Conservation (phyloP, 371 early-diverging fungal genomes). For the Batrachochytrium dendrobatidis region DNA sequence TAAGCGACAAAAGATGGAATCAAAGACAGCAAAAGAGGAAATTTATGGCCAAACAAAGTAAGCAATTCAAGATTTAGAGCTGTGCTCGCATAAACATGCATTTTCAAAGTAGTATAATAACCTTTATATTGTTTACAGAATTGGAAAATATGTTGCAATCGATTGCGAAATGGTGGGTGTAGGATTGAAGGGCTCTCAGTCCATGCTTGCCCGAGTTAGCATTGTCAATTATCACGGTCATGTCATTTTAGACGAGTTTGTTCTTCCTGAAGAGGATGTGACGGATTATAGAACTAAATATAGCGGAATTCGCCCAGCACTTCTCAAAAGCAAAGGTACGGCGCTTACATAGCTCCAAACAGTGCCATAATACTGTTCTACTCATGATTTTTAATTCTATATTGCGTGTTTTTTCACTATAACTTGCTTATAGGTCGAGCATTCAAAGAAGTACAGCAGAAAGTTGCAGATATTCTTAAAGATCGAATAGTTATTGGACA, state of each 20-base stretch:
- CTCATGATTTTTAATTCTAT: background rate
- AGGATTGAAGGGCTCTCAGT: constrained; percentile 70
- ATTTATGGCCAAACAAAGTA: background rate
- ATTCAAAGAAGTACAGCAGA: constrained; percentile 68
- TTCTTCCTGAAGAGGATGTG: constrained; percentile 70
- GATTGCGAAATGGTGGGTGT: constrained; percentile 99
- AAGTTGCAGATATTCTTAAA: constrained; percentile 69
- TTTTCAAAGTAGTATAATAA: too few species aligned
- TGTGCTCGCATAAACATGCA: too few species aligned
- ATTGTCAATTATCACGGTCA: constrained; percentile 91
- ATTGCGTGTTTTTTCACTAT: background rate
- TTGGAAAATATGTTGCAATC: constrained; percentile 64
- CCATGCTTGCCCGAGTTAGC: constrained; percentile 83
- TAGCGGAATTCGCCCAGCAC: constrained; percentile 84
- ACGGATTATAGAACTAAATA: constrained; percentile 90
- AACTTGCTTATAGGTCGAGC: constrained; percentile 4
- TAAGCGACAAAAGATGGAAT: too few species aligned
- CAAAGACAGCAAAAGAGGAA: background rate
- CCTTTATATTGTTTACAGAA: constrained; percentile 15
- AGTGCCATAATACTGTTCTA: background rate
- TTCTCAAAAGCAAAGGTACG: constrained; percentile 51
- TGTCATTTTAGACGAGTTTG: constrained; percentile 76
- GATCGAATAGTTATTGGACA: constrained; percentile 88
- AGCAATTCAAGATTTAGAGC: too few species aligned
- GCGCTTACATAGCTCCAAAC: constrained; percentile 5